Conservation (phyloP, 345 rosid genomes). For the Boechera divaricarpa region DNA sequence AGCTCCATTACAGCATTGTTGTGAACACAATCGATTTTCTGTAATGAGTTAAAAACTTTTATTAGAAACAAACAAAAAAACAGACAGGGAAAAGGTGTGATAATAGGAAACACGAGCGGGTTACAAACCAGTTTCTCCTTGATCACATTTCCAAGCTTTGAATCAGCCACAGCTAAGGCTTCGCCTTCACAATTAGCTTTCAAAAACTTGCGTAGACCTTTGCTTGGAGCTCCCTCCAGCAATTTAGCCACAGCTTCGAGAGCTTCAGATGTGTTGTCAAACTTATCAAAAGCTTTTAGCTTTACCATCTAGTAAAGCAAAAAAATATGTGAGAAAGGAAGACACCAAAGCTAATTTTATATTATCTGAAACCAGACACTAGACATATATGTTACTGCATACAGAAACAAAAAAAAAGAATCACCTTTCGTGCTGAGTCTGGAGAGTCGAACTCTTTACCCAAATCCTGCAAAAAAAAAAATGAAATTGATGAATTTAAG, state of each 20-base stretch:
- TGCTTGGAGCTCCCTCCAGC: slow-evolving; percentile 70
- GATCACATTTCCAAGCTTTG: slow-evolving; percentile 88
- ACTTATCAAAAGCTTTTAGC: slow-evolving; percentile 75
- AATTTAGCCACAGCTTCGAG: slow-evolving; percentile 72
- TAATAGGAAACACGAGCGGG: neutral
- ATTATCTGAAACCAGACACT: neutral
- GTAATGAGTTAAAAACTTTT: neutral
- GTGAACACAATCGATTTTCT: slow-evolving; percentile 90
- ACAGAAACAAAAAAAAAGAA: neutral
- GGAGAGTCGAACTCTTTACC: slow-evolving; percentile 59
- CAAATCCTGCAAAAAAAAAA: slow-evolving; percentile 54
- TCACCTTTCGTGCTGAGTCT: slow-evolving; percentile 73
- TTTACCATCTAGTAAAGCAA: slow-evolving; percentile 59
- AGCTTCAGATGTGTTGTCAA: slow-evolving; percentile 79
- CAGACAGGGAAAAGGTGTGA: neutral
- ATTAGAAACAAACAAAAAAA: slow-evolving; percentile 15
- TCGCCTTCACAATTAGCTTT: slow-evolving; percentile 71
- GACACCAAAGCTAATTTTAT: neutral
- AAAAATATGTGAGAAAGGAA: neutral
- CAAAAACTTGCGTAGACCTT: slow-evolving; percentile 74
- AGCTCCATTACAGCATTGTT: slow-evolving; percentile 85
- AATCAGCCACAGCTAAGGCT: slow-evolving; percentile 71
- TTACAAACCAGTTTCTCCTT: slow-evolving; percentile 79
- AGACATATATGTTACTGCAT: too few species aligned
- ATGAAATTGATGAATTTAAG: neutral